A percentile compares a stretch with the other conserved stretches of the same genome.
Conservation (phyloP, 2,329 filamentous ascomycete genomes). For the Aspergillus candidus region DNA sequence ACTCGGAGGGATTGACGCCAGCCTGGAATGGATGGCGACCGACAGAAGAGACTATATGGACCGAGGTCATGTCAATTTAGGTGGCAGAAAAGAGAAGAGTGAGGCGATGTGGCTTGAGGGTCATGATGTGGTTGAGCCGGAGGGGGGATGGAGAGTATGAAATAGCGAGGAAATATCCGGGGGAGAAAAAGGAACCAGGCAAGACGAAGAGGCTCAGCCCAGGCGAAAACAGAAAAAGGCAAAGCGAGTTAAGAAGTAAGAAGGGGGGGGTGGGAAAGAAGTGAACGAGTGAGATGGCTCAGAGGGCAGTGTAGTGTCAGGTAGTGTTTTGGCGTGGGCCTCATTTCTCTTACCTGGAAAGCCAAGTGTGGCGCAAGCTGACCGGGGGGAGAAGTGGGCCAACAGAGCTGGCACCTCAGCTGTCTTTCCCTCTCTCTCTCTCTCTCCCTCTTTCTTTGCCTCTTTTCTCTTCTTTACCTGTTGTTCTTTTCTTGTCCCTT, state of each 20-base stretch:
- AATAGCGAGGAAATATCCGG: background rate
- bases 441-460: no score
- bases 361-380: slow-evolving; percentile 43
- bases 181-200: background rate
- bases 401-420: no score
- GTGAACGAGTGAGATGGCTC: slow-evolving; percentile 4
- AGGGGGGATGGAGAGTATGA: background rate
- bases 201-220: no score
- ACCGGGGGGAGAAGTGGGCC: slow-evolving; percentile 17
- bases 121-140: background rate
- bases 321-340: background rate
- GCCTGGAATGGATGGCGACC: slow-evolving; percentile 26
- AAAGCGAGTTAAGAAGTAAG: slow-evolving; percentile 5
- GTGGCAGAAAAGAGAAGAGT: no score
- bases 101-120: background rate
- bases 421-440: no score
- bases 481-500: no score
- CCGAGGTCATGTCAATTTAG: slow-evolving; percentile 30
- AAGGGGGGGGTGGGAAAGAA: slow-evolving; percentile 3
- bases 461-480: no score
- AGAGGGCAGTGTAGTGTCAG: slow-evolving; percentile 28
- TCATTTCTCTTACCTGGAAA: slow-evolving; percentile 24
- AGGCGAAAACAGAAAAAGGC: background rate
- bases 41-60: slow-evolving; percentile 26
- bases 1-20: slow-evolving; percentile 28